Percentiles rank a stretch among this genome's conserved stretches.
Conservation (phyloP, 345 rosid species). For the Eucalyptus shirleyi region DNA sequence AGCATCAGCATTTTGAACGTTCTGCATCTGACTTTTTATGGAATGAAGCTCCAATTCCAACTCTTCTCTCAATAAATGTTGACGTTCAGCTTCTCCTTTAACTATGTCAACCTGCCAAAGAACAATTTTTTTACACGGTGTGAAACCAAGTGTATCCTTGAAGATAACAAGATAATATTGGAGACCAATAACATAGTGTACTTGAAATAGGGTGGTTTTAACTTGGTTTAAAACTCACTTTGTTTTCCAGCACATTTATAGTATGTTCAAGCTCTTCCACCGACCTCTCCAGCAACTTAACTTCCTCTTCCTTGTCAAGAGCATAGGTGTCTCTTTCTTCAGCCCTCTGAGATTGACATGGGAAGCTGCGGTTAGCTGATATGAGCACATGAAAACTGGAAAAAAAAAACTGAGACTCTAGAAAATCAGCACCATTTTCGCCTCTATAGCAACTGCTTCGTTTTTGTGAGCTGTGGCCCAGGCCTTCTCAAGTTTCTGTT, state of each 20-base stretch:
- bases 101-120: conserved; percentile 65
- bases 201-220: background rate
- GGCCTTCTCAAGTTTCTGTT: conserved; percentile 42
- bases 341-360: conserved; percentile 34
- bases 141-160: background rate
- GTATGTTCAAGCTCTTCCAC: conserved; percentile 87
- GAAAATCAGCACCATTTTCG: conserved; percentile 45
- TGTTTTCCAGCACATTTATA: conserved; percentile 64
- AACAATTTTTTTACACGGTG: background rate
- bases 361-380: background rate
- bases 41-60: conserved; percentile 72
- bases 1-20: conserved; percentile 41
- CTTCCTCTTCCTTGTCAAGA: conserved; percentile 84
- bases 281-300: conserved; percentile 75
- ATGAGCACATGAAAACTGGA: background rate
- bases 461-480: conserved; percentile 39
- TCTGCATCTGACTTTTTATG: conserved; percentile 62
- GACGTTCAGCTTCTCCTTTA: conserved; percentile 90
- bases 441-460: conserved; percentile 60
- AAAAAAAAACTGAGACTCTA: background rate
- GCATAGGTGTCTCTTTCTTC: conserved; percentile 60
- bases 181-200: background rate
- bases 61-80: conserved; percentile 82
- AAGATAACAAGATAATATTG: background rate
- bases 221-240: conserved; percentile 28